Evolutionary conservation across 2,329 filamentous ascomycete genomes (phyloP).

Genomic region (Nannizzia gypsea): DNA sequence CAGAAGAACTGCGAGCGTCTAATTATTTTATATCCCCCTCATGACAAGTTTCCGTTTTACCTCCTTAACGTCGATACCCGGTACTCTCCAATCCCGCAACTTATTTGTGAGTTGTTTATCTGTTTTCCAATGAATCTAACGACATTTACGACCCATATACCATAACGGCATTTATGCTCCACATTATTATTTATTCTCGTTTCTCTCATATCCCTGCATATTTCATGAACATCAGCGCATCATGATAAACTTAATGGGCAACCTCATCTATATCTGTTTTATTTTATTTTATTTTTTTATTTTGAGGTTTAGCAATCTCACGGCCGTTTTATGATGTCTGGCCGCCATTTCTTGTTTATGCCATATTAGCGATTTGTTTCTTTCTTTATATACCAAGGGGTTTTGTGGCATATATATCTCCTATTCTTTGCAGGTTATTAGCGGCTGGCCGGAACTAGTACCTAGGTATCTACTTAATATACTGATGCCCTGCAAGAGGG

Average conservation of each 20-base stretch:
- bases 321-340: neutral
- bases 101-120: neutral
- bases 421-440: neutral
- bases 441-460: conserved; percentile 1
- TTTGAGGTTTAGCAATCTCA: neutral
- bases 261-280: neutral
- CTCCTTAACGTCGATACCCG: neutral
- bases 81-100: neutral
- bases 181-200: neutral
- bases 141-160: conserved; percentile 1
- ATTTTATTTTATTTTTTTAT: neutral
- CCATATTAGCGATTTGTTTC: neutral
- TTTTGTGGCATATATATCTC: neutral
- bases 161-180: neutral
- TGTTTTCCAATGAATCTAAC: conserved; percentile 2
- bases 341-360: neutral
- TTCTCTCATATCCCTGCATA: neutral
- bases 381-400: neutral
- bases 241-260: neutral
- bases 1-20: conserved; percentile 35
- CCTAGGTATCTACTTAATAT: neutral
- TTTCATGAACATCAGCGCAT: neutral
- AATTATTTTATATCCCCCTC: conserved; percentile 6
- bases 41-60: neutral
- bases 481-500: neutral